Conservation (phyloP, 805 yeast species). For the Suhomyces prunicola region DNA sequence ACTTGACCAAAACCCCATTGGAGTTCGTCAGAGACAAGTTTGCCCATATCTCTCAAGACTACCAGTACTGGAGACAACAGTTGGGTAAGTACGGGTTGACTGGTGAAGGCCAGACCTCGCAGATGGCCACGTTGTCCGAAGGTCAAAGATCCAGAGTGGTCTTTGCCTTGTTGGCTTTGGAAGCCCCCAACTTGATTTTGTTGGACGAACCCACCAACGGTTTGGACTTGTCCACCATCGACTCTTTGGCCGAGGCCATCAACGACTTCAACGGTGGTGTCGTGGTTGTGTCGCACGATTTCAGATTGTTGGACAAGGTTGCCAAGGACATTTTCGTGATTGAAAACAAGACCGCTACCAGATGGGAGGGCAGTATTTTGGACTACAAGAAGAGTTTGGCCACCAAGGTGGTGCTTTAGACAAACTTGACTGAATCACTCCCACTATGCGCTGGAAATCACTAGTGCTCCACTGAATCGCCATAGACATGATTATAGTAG, state of each 20-base stretch:
- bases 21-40: constrained; percentile 97
- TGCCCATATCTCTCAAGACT: constrained; percentile 88
- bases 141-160: constrained; percentile 99
- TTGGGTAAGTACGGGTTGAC: constrained; percentile 97
- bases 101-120: constrained; percentile 98
- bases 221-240: constrained; percentile 96
- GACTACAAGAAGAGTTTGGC: constrained; percentile 95
- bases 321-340: constrained; percentile 97
- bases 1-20: constrained; percentile 88
- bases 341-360: constrained; percentile 90
- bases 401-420: constrained; percentile 68
- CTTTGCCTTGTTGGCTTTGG: constrained; percentile 91
- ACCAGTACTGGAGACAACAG: constrained; percentile 98
- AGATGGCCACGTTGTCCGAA: constrained; percentile 97
- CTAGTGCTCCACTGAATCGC: background rate
- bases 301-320: constrained; percentile 94
- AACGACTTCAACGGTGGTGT: constrained; percentile 96
- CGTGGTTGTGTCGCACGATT: constrained; percentile 97
- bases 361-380: constrained; percentile 92
- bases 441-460: background rate
- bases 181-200: constrained; percentile 89
- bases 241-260: constrained; percentile 95
- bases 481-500: background rate
- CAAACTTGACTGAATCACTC: too few relatives aligned
- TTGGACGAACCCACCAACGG: constrained; percentile 99